Conservation (phyloP, 805 yeast genomes). For the Trichomonascus vanleenenianus region DNA sequence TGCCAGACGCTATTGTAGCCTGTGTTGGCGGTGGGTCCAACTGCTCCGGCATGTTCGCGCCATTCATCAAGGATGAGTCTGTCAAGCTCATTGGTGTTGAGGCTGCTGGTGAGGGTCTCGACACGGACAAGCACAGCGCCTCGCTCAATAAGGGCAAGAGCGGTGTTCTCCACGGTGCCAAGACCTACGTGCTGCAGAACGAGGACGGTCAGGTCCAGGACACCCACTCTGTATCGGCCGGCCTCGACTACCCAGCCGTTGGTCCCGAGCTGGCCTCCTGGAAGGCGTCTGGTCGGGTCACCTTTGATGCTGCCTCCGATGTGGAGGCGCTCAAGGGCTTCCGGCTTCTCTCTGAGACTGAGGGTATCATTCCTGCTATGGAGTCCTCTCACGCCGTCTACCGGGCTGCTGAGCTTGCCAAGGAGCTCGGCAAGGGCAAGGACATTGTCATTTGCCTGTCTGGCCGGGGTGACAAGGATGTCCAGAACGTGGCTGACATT, state of each 20-base stretch:
- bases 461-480: constrained; percentile 99
- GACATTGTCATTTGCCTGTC: constrained; percentile 83
- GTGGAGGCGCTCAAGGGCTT: constrained; percentile 93
- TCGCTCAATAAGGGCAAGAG: constrained; percentile 91
- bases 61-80: constrained; percentile 72
- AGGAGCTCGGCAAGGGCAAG: constrained; percentile 69
- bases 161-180: constrained; percentile 98
- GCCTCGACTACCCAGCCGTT: constrained; percentile 98
- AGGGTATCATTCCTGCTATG: constrained; percentile 97
- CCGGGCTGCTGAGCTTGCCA: constrained; percentile 85
- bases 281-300: constrained; percentile 90
- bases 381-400: constrained; percentile 95
- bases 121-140: constrained; percentile 86
- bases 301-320: constrained; percentile 87
- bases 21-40: constrained; percentile 99
- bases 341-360: constrained; percentile 79
- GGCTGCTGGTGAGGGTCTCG: constrained; percentile 97
- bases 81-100: constrained; percentile 90
- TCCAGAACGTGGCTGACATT: constrained; percentile 92
- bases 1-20: constrained; percentile 93
- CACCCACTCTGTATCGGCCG: constrained; percentile 97
- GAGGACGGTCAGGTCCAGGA: constrained; percentile 94
- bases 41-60: constrained; percentile 91
- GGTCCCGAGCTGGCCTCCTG: constrained; percentile 97
- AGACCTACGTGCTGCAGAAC: constrained; percentile 86